Conservation (phyloP, 331 rosid genomes). For the Stylosanthes scabra region DNA sequence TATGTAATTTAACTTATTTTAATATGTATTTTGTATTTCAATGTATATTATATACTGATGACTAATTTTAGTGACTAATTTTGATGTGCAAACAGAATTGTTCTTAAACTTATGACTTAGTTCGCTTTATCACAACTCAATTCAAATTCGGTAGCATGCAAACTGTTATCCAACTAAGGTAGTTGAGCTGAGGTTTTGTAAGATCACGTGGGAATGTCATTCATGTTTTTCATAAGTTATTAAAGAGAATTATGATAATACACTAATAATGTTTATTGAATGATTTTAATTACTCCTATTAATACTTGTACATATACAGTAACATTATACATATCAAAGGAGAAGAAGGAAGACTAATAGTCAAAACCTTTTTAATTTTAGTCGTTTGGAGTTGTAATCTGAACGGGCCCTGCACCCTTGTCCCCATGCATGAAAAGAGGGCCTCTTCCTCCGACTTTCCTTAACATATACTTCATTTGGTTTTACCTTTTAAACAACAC, state of each 20-base stretch:
- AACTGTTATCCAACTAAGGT: not conserved
- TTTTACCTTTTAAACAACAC: not conserved
- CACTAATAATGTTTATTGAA: not conserved
- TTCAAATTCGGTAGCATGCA: not conserved
- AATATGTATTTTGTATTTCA: no score
- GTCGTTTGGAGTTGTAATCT: conserved; percentile 17
- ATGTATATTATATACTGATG: no score
- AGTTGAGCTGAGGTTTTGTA: not conserved
- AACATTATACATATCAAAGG: not conserved
- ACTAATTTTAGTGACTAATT: no score
- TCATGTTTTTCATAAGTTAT: conserved; percentile 1
- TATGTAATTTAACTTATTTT: no score
- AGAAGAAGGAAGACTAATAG: conserved; percentile 17
- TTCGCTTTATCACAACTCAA: no score
- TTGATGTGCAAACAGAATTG: no score
- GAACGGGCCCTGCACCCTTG: conserved; percentile 42
- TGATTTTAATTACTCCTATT: not conserved
- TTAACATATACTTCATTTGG: not conserved
- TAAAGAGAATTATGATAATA: not conserved
- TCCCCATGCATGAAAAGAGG: conserved; percentile 40
- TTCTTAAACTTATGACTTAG: no score
- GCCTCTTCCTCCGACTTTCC: conserved; percentile 42
- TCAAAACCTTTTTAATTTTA: conserved; percentile 25
- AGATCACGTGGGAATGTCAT: conserved; percentile 2
- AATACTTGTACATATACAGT: no score